phyloP scores from a whole-genome alignment of 768 basidiomycete genomes.

The Mycena latifolia region DNA sequence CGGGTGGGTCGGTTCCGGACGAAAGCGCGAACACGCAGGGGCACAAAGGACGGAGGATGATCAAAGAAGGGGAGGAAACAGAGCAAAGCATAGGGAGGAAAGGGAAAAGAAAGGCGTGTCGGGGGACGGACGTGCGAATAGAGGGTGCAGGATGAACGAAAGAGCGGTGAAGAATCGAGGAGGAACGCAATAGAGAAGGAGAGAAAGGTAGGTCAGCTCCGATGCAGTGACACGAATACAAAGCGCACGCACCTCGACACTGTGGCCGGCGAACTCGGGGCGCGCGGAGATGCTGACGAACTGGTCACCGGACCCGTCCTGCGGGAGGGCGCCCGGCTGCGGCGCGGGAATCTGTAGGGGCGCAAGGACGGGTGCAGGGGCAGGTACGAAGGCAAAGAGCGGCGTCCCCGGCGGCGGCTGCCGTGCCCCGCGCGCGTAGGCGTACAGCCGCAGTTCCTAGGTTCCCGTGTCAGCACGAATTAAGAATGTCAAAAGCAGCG shows the following conservation, averaged over 20 bases:
- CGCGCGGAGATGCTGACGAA: slow-evolving; percentile 47
- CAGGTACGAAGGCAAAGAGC: slow-evolving; percentile 2
- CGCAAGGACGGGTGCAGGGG: not conserved
- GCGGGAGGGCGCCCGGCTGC: slow-evolving; percentile 10
- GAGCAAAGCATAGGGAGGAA: no score
- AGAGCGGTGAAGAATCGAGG: not conserved
- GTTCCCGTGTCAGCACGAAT: not conserved
- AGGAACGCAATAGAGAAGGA: not conserved
- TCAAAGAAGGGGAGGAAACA: no score
- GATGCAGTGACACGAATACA: not conserved
- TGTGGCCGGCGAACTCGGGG: slow-evolving; percentile 51
- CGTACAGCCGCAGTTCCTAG: slow-evolving; percentile 50
- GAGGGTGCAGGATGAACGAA: no score
- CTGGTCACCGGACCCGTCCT: slow-evolving; percentile 39
- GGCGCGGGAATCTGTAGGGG: not conserved
- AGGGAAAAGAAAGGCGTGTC: no score
- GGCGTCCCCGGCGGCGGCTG: slow-evolving; percentile 28
- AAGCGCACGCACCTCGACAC: slow-evolving; percentile 53
- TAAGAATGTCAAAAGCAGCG: not conserved
- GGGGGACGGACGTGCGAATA: no score
- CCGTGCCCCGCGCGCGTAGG: slow-evolving; percentile 45
- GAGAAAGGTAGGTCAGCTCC: not conserved
- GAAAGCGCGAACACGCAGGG: no score
- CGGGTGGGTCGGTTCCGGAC: no score
- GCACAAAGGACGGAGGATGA: no score